Percentiles rank a stretch among this genome's conserved stretches.
Conservation (phyloP, 345 rosid genomes). For the Dipteronia dyeriana region DNA sequence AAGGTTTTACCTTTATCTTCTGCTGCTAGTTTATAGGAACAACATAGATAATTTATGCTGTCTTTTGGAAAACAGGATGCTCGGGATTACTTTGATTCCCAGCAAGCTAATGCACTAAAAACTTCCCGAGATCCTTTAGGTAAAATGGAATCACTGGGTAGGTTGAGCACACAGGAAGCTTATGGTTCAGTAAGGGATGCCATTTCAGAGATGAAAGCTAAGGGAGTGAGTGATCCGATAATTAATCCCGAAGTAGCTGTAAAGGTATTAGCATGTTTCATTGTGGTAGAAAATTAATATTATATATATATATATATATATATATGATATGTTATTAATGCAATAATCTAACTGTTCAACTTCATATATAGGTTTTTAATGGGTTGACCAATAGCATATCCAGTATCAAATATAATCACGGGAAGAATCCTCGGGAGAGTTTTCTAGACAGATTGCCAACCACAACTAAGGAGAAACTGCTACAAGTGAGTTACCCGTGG, state of each 20-base stretch:
- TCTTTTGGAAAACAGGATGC: conserved; percentile 63
- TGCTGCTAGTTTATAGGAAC: conserved; percentile 22
- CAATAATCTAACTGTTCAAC: conserved; percentile 11
- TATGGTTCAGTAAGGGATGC: conserved; percentile 64
- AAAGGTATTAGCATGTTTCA: conserved; percentile 48
- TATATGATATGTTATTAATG: conserved; percentile 19
- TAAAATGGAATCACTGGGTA: conserved; percentile 43
- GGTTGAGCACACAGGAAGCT: conserved; percentile 55
- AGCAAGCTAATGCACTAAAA: conserved; percentile 69
- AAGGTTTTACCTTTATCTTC: conserved; percentile 47
- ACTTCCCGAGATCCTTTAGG: conserved; percentile 44
- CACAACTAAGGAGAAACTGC: conserved; percentile 69
- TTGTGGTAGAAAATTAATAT: not conserved
- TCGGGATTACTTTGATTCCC: conserved; percentile 95
- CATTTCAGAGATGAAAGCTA: conserved; percentile 52
- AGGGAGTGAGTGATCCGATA: conserved; percentile 64
- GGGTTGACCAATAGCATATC: conserved; percentile 79
- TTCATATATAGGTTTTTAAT: conserved; percentile 65
- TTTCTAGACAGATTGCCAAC: conserved; percentile 74
- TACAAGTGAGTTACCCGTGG: conserved; percentile 50
- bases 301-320: no score
- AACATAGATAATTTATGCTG: conserved; percentile 1
- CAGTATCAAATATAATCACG: conserved; percentile 67
- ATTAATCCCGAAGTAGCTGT: conserved; percentile 69
- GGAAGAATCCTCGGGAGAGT: conserved; percentile 79